Evolutionary conservation across 2,329 filamentous ascomycete genomes (phyloP).

Genomic region (Sporothrix pallida): DNA sequence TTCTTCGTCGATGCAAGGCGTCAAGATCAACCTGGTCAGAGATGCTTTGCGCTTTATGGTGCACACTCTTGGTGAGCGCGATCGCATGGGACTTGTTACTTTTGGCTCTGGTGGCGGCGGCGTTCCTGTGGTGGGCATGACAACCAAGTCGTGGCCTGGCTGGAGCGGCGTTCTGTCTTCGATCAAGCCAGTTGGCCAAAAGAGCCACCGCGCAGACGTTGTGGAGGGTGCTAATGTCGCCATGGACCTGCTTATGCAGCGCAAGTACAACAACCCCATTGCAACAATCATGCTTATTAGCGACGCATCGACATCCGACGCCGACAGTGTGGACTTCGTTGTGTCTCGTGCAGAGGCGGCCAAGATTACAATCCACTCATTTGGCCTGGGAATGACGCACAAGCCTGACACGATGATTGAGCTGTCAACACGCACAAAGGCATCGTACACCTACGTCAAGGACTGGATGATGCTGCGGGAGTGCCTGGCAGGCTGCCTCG

Average conservation of each 20-base stretch:
- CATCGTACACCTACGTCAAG: constrained; percentile 97
- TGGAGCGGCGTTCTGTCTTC: constrained; percentile 87
- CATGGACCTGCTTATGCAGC: constrained; percentile 98
- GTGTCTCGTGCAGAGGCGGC: constrained; percentile 95
- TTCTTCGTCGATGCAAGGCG: constrained; percentile 98
- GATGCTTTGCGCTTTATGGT: constrained; percentile 94
- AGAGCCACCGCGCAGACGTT: constrained; percentile 93
- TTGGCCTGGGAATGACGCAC: constrained; percentile 93
- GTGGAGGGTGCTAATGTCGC: constrained; percentile 97
- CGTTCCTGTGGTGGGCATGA: constrained; percentile 97
- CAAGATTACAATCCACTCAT: constrained; percentile 96
- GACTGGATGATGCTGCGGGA: constrained; percentile 99
- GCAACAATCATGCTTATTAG: constrained; percentile 96
- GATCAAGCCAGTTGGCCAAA: constrained; percentile 92
- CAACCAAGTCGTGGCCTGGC: constrained; percentile 88
- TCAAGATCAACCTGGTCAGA: constrained; percentile 93
- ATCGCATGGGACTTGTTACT: constrained; percentile 95
- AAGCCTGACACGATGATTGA: constrained; percentile 99
- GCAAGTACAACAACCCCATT: constrained; percentile 93
- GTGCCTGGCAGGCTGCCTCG: constrained; percentile 90
- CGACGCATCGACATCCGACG: constrained; percentile 92
- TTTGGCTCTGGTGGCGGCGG: constrained; percentile 94
- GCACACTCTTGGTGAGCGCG: constrained; percentile 83
- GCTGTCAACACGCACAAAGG: constrained; percentile 91
- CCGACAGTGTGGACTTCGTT: constrained; percentile 96